Conservation (phyloP, 305 asterid genomes). For the Fraxinus platypoda region DNA sequence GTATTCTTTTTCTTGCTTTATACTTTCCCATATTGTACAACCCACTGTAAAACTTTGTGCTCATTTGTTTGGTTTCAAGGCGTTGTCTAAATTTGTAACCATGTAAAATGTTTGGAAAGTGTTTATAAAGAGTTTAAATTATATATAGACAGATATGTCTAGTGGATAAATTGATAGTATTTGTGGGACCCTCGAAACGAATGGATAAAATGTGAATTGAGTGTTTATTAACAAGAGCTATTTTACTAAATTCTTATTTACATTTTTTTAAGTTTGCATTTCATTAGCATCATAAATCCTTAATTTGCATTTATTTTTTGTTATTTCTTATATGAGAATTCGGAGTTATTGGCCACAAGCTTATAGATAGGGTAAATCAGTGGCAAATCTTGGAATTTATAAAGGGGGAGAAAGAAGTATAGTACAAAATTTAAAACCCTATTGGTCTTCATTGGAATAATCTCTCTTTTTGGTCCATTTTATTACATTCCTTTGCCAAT, state of each 20-base stretch:
- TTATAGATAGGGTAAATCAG: neutral
- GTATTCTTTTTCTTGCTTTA: no score
- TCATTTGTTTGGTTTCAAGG: neutral
- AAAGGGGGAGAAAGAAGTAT: neutral
- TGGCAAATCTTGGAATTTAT: slow-evolving; percentile 24
- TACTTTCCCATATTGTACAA: neutral
- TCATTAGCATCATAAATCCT: neutral
- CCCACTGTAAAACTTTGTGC: neutral
- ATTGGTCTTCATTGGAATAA: slow-evolving; percentile 38
- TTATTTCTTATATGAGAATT: neutral
- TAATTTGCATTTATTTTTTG: neutral
- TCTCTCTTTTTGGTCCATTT: slow-evolving; percentile 19
- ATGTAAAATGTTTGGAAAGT: neutral
- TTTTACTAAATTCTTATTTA: neutral
- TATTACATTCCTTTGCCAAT: slow-evolving; percentile 16
- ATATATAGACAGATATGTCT: no score
- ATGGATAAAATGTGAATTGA: neutral
- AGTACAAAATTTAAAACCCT: neutral
- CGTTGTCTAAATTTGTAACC: neutral
- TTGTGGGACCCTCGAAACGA: neutral
- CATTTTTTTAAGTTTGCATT: neutral
- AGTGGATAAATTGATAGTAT: no score
- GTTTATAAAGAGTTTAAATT: no score
- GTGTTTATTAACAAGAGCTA: neutral
- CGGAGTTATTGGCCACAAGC: neutral